Conservation (phyloP, 495 filamentous ascomycete species). For the Amniculicola lignicola region DNA sequence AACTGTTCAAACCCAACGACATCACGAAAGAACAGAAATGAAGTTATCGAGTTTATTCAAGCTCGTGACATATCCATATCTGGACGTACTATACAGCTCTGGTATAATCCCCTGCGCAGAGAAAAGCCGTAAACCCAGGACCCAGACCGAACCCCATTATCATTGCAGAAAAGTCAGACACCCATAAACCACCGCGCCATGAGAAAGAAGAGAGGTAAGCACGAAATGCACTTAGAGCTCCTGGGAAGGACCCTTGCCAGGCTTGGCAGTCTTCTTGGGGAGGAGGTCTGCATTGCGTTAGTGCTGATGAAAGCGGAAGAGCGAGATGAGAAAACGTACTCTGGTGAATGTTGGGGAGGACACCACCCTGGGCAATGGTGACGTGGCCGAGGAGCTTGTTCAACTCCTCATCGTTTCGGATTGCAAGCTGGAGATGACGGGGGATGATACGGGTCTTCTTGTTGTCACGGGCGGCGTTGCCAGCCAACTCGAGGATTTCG, state of each 20-base stretch:
- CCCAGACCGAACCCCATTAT: constrained; percentile 84
- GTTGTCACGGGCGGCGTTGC: constrained; percentile 98
- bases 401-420: constrained; percentile 99
- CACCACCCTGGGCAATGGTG: constrained; percentile 99
- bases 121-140: constrained; percentile 73
- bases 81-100: constrained; percentile 92
- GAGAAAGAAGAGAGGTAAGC: constrained; percentile 37
- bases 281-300: constrained; percentile 74
- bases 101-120: constrained; percentile 50
- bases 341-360: constrained; percentile 96
- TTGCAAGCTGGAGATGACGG: constrained; percentile 97
- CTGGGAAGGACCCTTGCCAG: constrained; percentile 84
- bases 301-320: constrained; percentile 23
- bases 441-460: constrained; percentile 99
- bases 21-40: constrained; percentile 2
- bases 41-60: constrained; percentile 43
- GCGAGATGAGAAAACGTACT: constrained; percentile 60
- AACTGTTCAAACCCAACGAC: background rate
- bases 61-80: constrained; percentile 56
- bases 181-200: constrained; percentile 36
- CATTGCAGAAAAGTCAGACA: constrained; percentile 60
- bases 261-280: constrained; percentile 95
- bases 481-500: constrained; percentile 97
- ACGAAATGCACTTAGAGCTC: constrained; percentile 66
- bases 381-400: constrained; percentile 99